Conservation (phyloP, 1,284 basidiomycete species). For the Inonotus obliquus region DNA sequence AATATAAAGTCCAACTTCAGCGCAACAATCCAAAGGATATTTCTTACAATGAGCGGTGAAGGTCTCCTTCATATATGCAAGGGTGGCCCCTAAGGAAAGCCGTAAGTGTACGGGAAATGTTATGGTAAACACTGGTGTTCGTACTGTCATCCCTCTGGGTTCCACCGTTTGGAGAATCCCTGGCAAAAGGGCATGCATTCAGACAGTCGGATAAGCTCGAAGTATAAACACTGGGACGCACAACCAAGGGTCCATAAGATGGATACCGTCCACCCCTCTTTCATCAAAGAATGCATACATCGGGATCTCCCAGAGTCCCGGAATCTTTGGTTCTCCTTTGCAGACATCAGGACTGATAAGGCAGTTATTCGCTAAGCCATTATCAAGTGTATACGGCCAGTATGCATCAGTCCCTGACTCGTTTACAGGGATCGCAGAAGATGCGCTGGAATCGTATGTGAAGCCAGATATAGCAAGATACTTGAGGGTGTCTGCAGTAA, state of each 20-base stretch:
- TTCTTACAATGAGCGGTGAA: slow-evolving; percentile 59
- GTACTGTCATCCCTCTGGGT: slow-evolving; percentile 42
- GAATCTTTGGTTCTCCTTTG: slow-evolving; percentile 67
- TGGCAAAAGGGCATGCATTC: slow-evolving; percentile 22
- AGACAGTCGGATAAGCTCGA: background rate
- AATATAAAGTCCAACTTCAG: slow-evolving; percentile 12
- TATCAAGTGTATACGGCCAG: slow-evolving; percentile 72
- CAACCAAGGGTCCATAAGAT: slow-evolving; percentile 86
- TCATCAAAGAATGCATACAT: slow-evolving; percentile 77
- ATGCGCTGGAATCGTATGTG: slow-evolving; percentile 68
- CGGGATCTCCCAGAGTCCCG: slow-evolving; percentile 79
- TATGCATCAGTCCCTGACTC: slow-evolving; percentile 67
- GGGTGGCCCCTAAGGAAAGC: slow-evolving; percentile 40
- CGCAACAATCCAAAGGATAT: background rate
- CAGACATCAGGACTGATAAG: slow-evolving; percentile 52
- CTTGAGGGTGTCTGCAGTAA: slow-evolving; percentile 58
- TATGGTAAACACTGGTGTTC: no score
- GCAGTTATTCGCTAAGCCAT: slow-evolving; percentile 80
- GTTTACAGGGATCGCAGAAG: slow-evolving; percentile 65
- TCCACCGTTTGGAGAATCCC: slow-evolving; percentile 52
- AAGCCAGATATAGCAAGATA: slow-evolving; percentile 55
- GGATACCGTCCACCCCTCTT: slow-evolving; percentile 48
- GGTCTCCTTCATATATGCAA: slow-evolving; percentile 71
- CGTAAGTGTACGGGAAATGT: background rate
- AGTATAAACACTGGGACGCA: slow-evolving; percentile 32